Percentiles rank a stretch among this genome's conserved stretches.
Conservation (phyloP, 192 early-diverging fungal species). For the Coemansia sp. region DNA sequence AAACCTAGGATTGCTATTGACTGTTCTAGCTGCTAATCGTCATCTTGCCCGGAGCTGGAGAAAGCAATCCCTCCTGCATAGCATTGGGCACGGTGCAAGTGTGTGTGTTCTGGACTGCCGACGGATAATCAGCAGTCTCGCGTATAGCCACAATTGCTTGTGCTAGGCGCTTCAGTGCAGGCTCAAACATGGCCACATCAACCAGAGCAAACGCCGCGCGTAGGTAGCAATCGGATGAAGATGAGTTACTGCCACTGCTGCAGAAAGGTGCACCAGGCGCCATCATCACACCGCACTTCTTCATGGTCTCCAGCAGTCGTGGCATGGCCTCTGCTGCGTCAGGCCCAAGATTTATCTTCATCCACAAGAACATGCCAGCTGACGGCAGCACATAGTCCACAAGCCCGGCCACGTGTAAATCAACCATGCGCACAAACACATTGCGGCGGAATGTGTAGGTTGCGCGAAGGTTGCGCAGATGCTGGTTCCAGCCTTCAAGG, state of each 20-base stretch:
- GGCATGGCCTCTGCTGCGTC: constrained; percentile 28
- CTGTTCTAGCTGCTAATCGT: not conserved
- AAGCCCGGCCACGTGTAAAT: constrained; percentile 62
- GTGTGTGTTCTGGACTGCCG: not conserved
- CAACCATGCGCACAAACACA: constrained; percentile 63
- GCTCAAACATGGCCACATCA: constrained; percentile 51
- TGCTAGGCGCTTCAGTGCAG: constrained; percentile 42
- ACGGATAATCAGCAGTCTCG: not conserved
- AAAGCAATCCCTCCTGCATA: not conserved
- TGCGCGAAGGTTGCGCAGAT: constrained; percentile 64
- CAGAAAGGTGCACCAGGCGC: constrained; percentile 46
- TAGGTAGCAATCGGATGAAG: constrained; percentile 26
- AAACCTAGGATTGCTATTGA: too few species aligned
- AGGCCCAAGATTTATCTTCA: constrained; percentile 54
- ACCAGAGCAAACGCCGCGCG: constrained; percentile 50
- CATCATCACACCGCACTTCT: constrained; percentile 55
- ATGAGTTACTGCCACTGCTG: constrained; percentile 9
- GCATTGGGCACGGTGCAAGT: not conserved
- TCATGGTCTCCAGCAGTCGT: constrained; percentile 43
- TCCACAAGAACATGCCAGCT: constrained; percentile 92
- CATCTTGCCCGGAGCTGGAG: not conserved
- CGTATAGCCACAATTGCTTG: constrained; percentile 33
- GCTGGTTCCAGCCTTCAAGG: constrained; percentile 72
- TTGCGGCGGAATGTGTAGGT: constrained; percentile 75
- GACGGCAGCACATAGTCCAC: constrained; percentile 63